Conservation (phyloP, 2,329 filamentous ascomycete genomes). For the Monosporascus cannonballus region DNA sequence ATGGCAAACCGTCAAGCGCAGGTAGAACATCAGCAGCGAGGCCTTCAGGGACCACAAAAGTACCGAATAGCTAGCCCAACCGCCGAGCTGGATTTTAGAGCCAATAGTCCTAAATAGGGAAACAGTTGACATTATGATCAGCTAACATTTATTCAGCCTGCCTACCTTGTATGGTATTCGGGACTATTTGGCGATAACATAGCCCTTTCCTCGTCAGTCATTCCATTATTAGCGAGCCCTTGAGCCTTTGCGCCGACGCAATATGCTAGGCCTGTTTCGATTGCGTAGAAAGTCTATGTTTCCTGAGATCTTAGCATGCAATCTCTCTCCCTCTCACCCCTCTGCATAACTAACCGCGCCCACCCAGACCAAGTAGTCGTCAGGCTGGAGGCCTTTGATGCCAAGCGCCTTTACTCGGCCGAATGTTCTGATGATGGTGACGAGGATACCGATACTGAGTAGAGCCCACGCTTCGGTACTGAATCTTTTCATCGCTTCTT, state of each 20-base stretch:
- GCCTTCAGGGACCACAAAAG: constrained; percentile 48
- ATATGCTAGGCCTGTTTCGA: constrained; percentile 42
- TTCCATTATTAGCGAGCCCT: constrained; percentile 48
- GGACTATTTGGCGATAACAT: constrained; percentile 33
- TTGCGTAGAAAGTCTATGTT: constrained; percentile 41
- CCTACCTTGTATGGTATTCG: constrained; percentile 32
- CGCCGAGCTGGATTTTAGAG: constrained; percentile 45
- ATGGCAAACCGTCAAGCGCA: constrained; percentile 35
- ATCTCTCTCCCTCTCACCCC: background rate
- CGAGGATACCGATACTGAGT: constrained; percentile 25
- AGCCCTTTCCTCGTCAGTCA: constrained; percentile 43
- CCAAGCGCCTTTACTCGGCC: constrained; percentile 28
- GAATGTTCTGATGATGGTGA: constrained; percentile 31
- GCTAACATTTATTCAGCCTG: background rate
- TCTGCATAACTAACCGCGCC: constrained; percentile 24
- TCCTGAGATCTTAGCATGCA: constrained; percentile 2
- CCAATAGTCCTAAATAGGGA: constrained; percentile 34
- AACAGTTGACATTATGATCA: background rate
- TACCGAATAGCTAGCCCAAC: constrained; percentile 48
- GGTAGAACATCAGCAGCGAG: constrained; percentile 49
- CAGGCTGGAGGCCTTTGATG: constrained; percentile 23
- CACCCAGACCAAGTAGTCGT: constrained; percentile 31
- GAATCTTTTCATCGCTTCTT: constrained; percentile 19
- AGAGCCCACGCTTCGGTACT: constrained; percentile 31
- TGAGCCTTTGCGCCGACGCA: constrained; percentile 39